Base-by-base conservation (phyloP, 805 yeast species). In the Sugiyamaella boreocaroliniensis region DNA sequence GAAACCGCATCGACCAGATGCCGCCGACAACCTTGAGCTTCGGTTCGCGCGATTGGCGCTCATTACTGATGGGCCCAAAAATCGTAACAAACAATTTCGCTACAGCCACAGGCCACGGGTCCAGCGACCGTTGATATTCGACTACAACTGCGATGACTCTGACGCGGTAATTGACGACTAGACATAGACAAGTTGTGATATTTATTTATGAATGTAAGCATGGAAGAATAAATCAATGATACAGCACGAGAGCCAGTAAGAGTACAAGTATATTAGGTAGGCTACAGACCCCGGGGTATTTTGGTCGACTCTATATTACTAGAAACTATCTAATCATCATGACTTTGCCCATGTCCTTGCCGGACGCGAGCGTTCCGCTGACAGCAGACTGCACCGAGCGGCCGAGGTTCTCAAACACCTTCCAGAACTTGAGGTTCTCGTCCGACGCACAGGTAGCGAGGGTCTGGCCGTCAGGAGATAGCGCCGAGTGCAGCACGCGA, bases 361-460 rank as follows among this genome's bases (percentile, higher is more conserved):
- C 77, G 37, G 70, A 64, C 16, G 67, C 64, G 34, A 71, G 59
- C 2, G 68, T 54, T 10, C 37, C 37, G 55, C 61, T 55, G 56
- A 69, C 62, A 40, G 60, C 57, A 20, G 58, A 61, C 12, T 65
- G 45, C 9, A 52, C 55, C 57, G 64, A 65, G 63, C 68, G 64
- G 58, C 73, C 68, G 59, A 70, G 66, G 57, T 68, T 50, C 62
- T 92, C 97, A 68, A 89, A 92, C 19, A 93, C 76, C 59, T 87
- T 85, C 90, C 95, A 93, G 71, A 93, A 93, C 71, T 93, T 92
- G 64, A 93, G 76, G 70, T 89, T 92, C 67, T 93, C 99, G 69
- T 93, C 98, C 11, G 96, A 95, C 1, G 97, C 95, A 45, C 90
- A 89, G 0, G 99, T 93, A 0, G 96, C 98, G 51, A 93, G 71